These are phyloP conservation scores for Diaporthe batatas DNA, from an alignment of 2,329 filamentous ascomycete species.

Conservation along the genomic window DNA sequence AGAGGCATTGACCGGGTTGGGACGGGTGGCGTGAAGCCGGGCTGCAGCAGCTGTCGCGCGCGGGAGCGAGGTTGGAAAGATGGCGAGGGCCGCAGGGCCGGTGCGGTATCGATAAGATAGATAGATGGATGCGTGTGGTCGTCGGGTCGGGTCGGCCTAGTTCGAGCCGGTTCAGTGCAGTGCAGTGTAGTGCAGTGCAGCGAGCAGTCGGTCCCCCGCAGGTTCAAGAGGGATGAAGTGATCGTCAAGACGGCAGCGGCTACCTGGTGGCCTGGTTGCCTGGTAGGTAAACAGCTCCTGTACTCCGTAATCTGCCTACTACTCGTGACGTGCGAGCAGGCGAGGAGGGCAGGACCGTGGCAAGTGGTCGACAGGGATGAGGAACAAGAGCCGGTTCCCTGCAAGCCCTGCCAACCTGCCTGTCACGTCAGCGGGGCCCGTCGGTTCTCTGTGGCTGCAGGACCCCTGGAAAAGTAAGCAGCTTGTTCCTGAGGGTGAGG, in stretches of 20 bases:
- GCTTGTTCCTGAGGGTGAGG: slow-evolving; percentile 3
- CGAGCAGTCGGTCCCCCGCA: neutral
- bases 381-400: neutral
- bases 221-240: neutral
- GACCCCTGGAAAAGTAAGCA: slow-evolving; percentile 27
- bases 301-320: slow-evolving; percentile 4
- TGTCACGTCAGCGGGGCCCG: slow-evolving; percentile 23
- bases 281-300: neutral
- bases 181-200: neutral
- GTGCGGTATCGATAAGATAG: slow-evolving; percentile 35
- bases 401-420: too few species aligned
- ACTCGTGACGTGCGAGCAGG: slow-evolving; percentile 26
- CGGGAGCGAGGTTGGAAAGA: neutral
- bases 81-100: neutral
- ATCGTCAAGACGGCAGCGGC: neutral
- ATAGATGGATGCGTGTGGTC: too few species aligned
- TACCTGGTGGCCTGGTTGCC: neutral
- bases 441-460: slow-evolving; percentile 10
- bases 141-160: neutral
- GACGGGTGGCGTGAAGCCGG: neutral
- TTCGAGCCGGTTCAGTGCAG: neutral
- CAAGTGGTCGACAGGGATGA: slow-evolving; percentile 28
- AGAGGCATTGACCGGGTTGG: slow-evolving; percentile 33
- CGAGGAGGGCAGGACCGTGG: too few species aligned
- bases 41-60: neutral